These are phyloP conservation scores for Penicillium griseofulvum DNA, from an alignment of 2,329 filamentous ascomycete species.

Conservation along the genomic window DNA sequence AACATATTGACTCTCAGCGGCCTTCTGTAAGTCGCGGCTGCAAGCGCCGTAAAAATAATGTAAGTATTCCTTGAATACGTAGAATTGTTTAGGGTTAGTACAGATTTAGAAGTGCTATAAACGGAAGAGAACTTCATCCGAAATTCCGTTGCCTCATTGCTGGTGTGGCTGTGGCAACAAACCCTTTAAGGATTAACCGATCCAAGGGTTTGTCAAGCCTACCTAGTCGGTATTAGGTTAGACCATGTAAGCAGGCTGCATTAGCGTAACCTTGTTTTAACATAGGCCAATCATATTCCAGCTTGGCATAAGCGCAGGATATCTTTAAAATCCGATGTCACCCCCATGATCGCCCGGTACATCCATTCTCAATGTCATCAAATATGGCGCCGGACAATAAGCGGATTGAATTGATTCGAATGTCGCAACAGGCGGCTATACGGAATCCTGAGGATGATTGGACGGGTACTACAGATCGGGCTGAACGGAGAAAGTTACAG, in stretches of 20 bases:
- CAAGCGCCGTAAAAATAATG: too few species aligned
- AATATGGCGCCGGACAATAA: background rate
- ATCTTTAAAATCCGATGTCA: background rate
- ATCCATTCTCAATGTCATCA: background rate
- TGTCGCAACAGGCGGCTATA: constrained; percentile 17
- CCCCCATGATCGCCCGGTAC: background rate
- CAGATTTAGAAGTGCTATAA: background rate
- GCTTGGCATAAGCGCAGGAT: background rate
- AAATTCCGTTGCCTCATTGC: background rate
- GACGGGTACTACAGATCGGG: constrained; percentile 4
- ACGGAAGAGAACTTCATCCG: background rate
- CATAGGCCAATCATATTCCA: background rate
- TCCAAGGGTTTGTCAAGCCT: background rate
- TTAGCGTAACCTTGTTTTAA: background rate
- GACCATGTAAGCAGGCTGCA: background rate
- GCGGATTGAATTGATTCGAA: constrained; percentile 2
- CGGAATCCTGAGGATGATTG: constrained; percentile 14
- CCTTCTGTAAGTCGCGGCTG: too few species aligned
- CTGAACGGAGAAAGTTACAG: constrained; percentile 15
- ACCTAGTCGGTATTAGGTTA: background rate
- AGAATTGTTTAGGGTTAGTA: background rate
- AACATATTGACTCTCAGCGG: too few species aligned
- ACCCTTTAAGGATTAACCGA: background rate
- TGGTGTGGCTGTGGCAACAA: background rate
- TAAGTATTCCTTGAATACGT: too few species aligned